Base-by-base conservation (phyloP, 352 stramenopile genomes). In the Blastocystis sp. region DNA sequence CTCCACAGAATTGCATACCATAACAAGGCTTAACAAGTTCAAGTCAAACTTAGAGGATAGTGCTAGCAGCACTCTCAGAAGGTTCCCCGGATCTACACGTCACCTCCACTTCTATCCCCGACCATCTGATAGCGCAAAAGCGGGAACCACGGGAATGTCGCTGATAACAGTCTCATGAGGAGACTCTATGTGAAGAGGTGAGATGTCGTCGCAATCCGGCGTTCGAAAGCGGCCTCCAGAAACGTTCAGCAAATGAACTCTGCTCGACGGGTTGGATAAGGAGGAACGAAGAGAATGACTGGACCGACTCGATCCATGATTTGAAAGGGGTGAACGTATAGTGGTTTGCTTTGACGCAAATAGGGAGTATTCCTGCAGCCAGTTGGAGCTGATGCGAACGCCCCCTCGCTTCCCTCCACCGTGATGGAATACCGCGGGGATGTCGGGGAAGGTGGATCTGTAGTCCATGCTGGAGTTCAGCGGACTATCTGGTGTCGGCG, bases 381-480 rank as follows among this genome's bases (percentile, higher is more conserved):
- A 45, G 24, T 47, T 53, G 7, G 70, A 64, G 26, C 41, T 47
- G 20, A 81, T 41, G 55, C 70, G 70, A 30, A 81, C 26, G 45
- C 70, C 43, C 7, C 70, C 70, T 26, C 70, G 70, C 26, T 54
- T 50, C 18, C 70, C 70, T 13, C 41, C 70, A 20, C 70, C 70
- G 50, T 53, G 70, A 34, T 81, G 70, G 37, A 81, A 81, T 8
- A 81, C 65, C 13, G 70, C 43, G 26, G 70, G 70, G 39, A 63
- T 24, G 2, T 81, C 70, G 20, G 53, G 45, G 50, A 41, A 62
- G 54, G 39, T 9, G 54, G 70, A 18, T 34, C 45, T 62, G 54
- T 64, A 63, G 24, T 81, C 70, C 7, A 81, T n/a, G 70, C 43
- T 81, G 26, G 70, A 81, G 30, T 81, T 81, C 18, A 81, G 8